These are phyloP conservation scores for Annulohypoxylon nitens DNA, from an alignment of 495 filamentous ascomycete species.

Conservation along the genomic window DNA sequence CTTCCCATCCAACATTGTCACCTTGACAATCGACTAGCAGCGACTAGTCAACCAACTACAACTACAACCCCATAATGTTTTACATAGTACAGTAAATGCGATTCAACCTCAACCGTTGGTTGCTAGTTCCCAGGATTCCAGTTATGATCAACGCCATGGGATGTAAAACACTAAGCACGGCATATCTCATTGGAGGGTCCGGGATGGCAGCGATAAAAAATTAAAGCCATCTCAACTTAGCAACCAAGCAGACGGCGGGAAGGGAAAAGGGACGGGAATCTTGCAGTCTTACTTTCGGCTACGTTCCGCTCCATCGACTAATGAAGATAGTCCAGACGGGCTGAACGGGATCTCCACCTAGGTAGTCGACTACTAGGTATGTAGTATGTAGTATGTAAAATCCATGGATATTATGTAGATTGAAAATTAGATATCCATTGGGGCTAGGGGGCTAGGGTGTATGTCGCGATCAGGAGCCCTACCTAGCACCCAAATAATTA, in stretches of 20 bases:
- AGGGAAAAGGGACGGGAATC: conserved; percentile 25
- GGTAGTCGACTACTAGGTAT: conserved; percentile 8
- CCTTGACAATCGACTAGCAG: background rate
- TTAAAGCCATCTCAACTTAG: conserved; percentile 16
- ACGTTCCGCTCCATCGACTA: conserved; percentile 36
- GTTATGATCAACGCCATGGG: conserved; percentile 10
- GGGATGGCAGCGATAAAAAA: conserved; percentile 4
- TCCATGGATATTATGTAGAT: no score
- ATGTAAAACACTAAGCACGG: background rate
- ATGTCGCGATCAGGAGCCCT: conserved; percentile 20
- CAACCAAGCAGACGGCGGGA: conserved; percentile 12
- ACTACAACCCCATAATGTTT: conserved; percentile 8
- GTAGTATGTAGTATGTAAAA: background rate
- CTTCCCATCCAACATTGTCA: conserved; percentile 14
- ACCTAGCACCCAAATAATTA: background rate
- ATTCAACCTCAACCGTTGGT: background rate
- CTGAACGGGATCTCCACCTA: conserved; percentile 26
- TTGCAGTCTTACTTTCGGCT: conserved; percentile 32
- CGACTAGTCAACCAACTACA: conserved; percentile 13
- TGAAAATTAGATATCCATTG: conserved; percentile 8
- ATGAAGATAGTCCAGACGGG: conserved; percentile 30
- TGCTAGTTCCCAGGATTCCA: background rate
- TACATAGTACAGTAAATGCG: background rate
- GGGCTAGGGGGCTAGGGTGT: conserved; percentile 3
- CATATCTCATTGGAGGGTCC: conserved; percentile 4